A percentile compares a stretch with the other conserved stretches of the same genome.
These are phyloP conservation scores for Vigna mungo DNA, from an alignment of 306 rosid species.

Conservation along the genomic window DNA sequence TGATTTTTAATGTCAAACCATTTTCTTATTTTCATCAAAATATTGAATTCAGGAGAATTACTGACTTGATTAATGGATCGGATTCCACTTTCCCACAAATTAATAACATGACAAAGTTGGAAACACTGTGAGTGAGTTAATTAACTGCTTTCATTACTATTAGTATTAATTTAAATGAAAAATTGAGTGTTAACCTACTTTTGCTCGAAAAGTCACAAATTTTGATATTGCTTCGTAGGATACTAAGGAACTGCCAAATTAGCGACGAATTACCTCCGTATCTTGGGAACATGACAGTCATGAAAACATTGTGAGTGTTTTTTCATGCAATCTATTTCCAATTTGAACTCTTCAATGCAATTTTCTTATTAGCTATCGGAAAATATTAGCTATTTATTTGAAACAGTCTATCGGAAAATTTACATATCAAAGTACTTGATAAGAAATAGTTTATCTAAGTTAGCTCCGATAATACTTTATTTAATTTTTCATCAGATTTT, in stretches of 20 bases:
- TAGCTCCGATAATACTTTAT: too few species aligned
- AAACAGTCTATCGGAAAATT: too few species aligned
- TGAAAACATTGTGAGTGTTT: conserved; percentile 50
- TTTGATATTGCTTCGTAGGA: conserved; percentile 44
- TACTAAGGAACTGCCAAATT: conserved; percentile 67
- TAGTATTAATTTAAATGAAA: too few species aligned
- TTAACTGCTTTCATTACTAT: conserved; percentile 18
- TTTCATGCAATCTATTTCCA: background rate
- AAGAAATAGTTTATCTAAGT: too few species aligned
- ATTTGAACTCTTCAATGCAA: background rate
- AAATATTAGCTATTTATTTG: background rate
- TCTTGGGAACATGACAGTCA: background rate
- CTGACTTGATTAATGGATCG: conserved; percentile 61
- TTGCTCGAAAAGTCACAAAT: too few species aligned
- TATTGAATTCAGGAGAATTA: conserved; percentile 57
- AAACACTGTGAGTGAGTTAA: conserved; percentile 63
- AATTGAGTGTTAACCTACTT: too few species aligned
- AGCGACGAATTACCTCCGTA: conserved; percentile 52
- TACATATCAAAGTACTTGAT: too few species aligned
- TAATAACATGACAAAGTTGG: conserved; percentile 35
- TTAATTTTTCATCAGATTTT: too few species aligned
- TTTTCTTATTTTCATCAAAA: background rate
- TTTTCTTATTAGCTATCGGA: too few species aligned
- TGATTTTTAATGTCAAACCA: background rate
- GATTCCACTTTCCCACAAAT: conserved; percentile 55